Evolutionary conservation across 768 basidiomycete genomes (phyloP).

Genomic region (Leccinum longicurvipes): DNA sequence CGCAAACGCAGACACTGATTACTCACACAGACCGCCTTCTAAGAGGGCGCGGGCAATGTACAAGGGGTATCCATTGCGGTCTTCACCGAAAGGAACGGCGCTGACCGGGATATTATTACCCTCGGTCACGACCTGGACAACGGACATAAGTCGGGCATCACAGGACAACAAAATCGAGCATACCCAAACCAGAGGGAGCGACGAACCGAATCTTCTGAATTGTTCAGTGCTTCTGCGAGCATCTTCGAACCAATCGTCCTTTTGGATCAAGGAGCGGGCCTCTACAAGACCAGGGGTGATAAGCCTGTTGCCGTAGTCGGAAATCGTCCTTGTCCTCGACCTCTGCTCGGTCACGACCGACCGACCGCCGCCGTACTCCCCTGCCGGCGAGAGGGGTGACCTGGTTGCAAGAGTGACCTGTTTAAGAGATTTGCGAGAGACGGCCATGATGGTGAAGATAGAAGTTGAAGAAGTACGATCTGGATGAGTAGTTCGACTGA

Average conservation of each 20-base stretch:
- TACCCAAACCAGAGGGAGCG: conserved; percentile 33
- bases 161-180: background rate
- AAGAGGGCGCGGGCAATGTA: conserved; percentile 32
- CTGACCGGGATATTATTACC: conserved; percentile 30
- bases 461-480: too few species aligned
- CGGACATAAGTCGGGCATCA: background rate
- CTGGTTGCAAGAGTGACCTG: background rate
- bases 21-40: conserved; percentile 30
- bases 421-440: conserved; percentile 8
- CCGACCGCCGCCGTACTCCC: conserved; percentile 1
- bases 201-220: conserved; percentile 28
- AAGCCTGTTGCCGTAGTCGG: conserved; percentile 15
- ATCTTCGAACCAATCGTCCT: conserved; percentile 27
- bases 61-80: conserved; percentile 25
- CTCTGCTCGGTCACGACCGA: conserved; percentile 1
- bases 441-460: conserved; percentile 13
- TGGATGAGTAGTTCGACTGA: too few species aligned
- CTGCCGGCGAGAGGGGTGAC: conserved; percentile 11
- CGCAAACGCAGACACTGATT: background rate
- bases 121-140: conserved; percentile 25
- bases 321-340: conserved; percentile 11
- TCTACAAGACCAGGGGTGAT: conserved; percentile 12
- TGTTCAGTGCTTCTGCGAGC: conserved; percentile 30
- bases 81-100: conserved; percentile 32
- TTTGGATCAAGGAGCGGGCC: conserved; percentile 16